phyloP scores from a whole-genome alignment of 2,329 filamentous ascomycete genomes.

The Epichloe bromicola region DNA sequence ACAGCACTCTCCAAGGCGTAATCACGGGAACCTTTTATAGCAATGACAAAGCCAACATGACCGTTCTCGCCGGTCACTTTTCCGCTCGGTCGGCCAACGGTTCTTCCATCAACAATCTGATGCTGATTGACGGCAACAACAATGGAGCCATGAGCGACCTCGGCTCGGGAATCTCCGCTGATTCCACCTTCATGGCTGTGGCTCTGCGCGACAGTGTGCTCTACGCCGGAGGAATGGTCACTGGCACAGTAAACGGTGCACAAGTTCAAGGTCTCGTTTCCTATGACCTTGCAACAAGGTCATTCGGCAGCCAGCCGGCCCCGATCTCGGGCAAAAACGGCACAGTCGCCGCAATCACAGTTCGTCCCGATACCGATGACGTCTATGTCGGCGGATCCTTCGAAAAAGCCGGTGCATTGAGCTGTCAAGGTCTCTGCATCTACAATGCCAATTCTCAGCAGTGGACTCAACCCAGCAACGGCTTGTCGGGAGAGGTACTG shows the following conservation, averaged over 20 bases:
- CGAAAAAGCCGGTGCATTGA: conserved; percentile 66
- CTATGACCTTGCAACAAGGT: conserved; percentile 58
- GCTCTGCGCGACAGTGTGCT: conserved; percentile 54
- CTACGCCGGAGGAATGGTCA: conserved; percentile 72
- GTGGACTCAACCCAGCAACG: conserved; percentile 69
- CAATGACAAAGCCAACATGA: conserved; percentile 59
- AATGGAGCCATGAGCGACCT: conserved; percentile 56
- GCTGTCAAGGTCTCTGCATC: conserved; percentile 70
- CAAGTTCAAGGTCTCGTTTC: conserved; percentile 61
- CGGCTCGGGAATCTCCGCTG: conserved; percentile 47
- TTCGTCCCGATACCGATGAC: conserved; percentile 55
- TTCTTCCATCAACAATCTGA: conserved; percentile 62
- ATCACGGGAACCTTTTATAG: conserved; percentile 68
- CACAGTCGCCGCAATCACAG: conserved; percentile 63
- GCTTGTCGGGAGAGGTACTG: conserved; percentile 56
- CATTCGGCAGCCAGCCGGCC: conserved; percentile 61
- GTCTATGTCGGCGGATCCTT: conserved; percentile 84
- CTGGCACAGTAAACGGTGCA: conserved; percentile 51
- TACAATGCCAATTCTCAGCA: conserved; percentile 58
- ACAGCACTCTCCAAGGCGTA: conserved; percentile 48
- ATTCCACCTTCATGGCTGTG: conserved; percentile 65
- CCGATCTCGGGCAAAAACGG: conserved; percentile 56
- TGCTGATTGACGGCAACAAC: conserved; percentile 68
- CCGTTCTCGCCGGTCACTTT: conserved; percentile 81
- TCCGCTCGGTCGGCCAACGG: conserved; percentile 55